Base-by-base conservation (phyloP, 148 eudicot genomes). In the Camellia granthamiana region DNA sequence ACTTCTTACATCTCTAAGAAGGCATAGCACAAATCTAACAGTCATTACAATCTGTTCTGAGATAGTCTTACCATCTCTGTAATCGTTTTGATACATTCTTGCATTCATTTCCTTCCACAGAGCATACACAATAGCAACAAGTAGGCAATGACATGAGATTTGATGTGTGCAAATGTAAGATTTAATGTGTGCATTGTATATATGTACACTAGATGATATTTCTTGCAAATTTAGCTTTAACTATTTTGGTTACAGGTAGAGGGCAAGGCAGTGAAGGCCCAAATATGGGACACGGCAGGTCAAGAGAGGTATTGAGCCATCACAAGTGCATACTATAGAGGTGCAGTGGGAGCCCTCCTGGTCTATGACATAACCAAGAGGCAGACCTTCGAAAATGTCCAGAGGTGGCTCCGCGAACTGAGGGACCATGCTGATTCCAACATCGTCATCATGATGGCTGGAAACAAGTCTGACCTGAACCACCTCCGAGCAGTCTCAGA, bases 301-400 rank as follows among this genome's bases (percentile, higher is more conserved):
- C 96, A 92, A 87, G 96, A 90, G 69, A 83, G 93, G 81, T 92
- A 90, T 79, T 83, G 93, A 78, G 96, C 96, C 72, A 92, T 92
- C 76, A 92, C 96, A 41, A 90, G 92, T 68, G 96, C 96, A 11
- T 90, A 92, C 73, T 92, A 92, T 78, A 84, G 97, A 77, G 94
- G 97, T 19, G 93, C 97, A 5, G 91, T 87, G 3, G 97, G 94
- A 38, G 90, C 90, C 0, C 88, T 88, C n/a, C 70, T 88, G 69
- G 88, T 88, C 1, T 88, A 83, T 69, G 90, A 91, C 89, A 85
- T 89, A 56, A 89, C 94, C 70, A 91, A 91, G 81, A 84, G 71
- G 19, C 93, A 86, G 78, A 89, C 94, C 3, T 92, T 89, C 49
- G 94, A 92, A 13, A 92, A 88, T 47, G 90, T 90, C 68, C 80